Evolutionary conservation across 352 stramenopile genomes (phyloP), one percentile per base, ranked within the genome.

Genomic region (Pythium angustatum): DNA sequence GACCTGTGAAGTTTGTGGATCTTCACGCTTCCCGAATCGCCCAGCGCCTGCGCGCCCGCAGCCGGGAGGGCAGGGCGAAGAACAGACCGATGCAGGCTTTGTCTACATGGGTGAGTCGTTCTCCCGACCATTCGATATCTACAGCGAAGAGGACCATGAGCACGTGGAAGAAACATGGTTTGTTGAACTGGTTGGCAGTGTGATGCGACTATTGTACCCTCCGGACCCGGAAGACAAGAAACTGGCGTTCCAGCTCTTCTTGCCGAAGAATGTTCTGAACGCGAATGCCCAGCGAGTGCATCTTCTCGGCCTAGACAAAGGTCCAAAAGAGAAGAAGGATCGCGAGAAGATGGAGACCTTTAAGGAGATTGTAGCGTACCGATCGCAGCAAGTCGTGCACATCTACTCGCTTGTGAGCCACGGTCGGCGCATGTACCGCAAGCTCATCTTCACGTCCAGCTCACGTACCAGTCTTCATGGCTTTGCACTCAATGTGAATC

Each of bases 331-430:
- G 36, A 90, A 90, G 45, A 80, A 73, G 57, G 82, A 91, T 30
- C 83, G 79, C 19, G 82, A 94, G 30, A 88, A 88, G 45, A 78
- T 94, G 33, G 63, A 76, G 24, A 99, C 96, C 0, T 93, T 99
- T 49, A 99, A 99, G 66, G 97, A 99, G 77, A 90, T 99, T 43
- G 78, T 99, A 17, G 94, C 98, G 6, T 98, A 97, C 58, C 83
- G 96, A 45, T 60, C 73, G 17, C 78, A 90, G 63, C 70, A 98
- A 43, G 84, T 98, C 22, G 89, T 99, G 36, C 96, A 98, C 43
- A 86, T 99, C 21, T 99, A 97, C 75, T 95, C 98, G 51, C 83
- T 99, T 21, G 87, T 99, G 15, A 97, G 98, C 50, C 92, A 99
- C 69, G 98, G 96, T 7, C 85, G 98, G 24, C 83, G 96, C 14